Evolutionary conservation across 23 red algal species (phyloP).

Genomic region (Gracilariopsis chorda): DNA sequence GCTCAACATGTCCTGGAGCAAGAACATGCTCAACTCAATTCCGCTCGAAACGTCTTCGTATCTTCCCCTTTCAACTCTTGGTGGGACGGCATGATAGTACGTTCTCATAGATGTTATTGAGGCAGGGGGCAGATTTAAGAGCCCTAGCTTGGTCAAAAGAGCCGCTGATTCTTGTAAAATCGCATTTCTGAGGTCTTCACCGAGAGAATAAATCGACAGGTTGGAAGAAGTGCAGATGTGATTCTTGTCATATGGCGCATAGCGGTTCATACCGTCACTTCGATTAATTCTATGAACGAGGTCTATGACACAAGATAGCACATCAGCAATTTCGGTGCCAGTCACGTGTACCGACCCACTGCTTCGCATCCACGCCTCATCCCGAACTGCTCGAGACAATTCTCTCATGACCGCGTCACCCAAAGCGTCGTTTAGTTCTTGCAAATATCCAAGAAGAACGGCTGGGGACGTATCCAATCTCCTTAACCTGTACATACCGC

Average conservation of each 20-base stretch:
- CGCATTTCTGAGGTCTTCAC: neutral
- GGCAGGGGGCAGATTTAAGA: constrained; percentile 20
- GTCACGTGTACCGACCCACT: constrained; percentile 5
- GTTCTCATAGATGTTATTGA: neutral
- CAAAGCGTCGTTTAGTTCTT: constrained; percentile 16
- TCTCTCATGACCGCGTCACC: neutral
- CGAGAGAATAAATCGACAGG: neutral
- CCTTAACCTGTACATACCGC: constrained; percentile 9
- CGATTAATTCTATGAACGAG: neutral
- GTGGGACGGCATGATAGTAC: constrained; percentile 18
- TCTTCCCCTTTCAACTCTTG: neutral
- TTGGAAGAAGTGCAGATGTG: neutral
- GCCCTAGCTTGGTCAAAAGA: constrained; percentile 27
- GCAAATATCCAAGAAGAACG: constrained; percentile 10
- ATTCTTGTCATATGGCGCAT: neutral
- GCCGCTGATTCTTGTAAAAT: neutral
- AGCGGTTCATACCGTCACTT: neutral
- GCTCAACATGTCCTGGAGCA: constrained; percentile 15
- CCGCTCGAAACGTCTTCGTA: constrained; percentile 38
- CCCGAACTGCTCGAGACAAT: neutral
- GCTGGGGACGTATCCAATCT: neutral
- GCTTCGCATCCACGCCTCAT: constrained; percentile 53
- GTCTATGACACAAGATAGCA: constrained; percentile 9
- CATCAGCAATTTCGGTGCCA: neutral
- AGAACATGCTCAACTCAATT: constrained; percentile 21